Evolutionary conservation across 805 yeast species (phyloP), one percentile per base, ranked within the genome.

Genomic region (Ogataea methanolica): DNA sequence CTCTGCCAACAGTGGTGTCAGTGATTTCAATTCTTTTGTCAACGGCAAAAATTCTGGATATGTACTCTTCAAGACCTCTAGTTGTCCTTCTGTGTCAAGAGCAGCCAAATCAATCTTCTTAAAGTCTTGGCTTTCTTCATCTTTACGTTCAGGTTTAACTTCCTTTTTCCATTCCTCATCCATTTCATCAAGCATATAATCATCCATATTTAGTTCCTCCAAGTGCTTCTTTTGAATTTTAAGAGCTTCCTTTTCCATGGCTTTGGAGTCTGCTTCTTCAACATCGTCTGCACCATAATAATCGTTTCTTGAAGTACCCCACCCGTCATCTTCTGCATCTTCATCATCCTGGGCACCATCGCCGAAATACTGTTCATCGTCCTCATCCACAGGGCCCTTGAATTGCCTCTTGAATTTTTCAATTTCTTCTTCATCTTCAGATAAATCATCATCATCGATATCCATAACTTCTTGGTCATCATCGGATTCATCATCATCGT

Each of bases 41-140:
- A 92, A 69, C 2, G 96, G 96, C 23, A 81, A 63, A 53, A 87
- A 86, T 66, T 92, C 98, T 0, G 99, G 98, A 58, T 84, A 85
- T 46, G 80, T 71, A 5, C 80, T 75, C 23, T 75, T 71, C 49
- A 92, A 67, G 37, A 83, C 66, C 40, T 76, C 72, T 45, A 71
- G 60, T 56, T 79, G 78, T 31, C 82, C 83, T 22, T 72, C 72
- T 5, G 72, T 63, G 47, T 80, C 82, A 63, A 90, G 65, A 15
- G 68, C 60, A 0, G 72, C 52, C 5, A 80, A 58, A 51, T 82
- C 83, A 5, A 74, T 60, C 16, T 72, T 67, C 8, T 65, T 63
- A 36, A 68, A 62, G 2, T 53, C 52, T 41, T 31, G 53, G 33
- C 19, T 53, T 46, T 39, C 64, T 65, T 41, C 55, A 33, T 48